Base-by-base conservation (phyloP, 2,329 filamentous ascomycete species). In the Colletotrichum sp. region DNA sequence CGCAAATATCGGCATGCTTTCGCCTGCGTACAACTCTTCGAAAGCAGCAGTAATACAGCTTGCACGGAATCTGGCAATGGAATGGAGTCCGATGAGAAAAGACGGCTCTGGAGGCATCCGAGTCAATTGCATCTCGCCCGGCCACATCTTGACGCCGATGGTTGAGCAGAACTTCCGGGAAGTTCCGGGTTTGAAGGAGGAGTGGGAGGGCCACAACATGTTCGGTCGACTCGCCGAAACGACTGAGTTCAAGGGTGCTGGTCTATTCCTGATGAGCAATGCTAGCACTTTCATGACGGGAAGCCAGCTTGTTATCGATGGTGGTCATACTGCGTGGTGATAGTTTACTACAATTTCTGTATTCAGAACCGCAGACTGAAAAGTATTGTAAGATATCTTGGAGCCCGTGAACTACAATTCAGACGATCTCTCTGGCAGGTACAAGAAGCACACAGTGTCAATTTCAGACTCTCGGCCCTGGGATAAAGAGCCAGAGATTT, bases 121-220 rank as follows among this genome's bases (percentile, higher is more conserved):
- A 0, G 91, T 94, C 71, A 94, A 80, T 61, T 80, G 78, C 43
- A 78, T 80, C 38, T 80, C 78, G 12, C 79, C 79, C 6, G 77
- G 78, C 2, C 79, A 78, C 63, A 78, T 94, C 75, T 85, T 92
- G 8, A 94, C 92, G 3, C 90, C 92, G 2, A 96, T 96, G 94
- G 93, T 95, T 0, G 89, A 92, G 80, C 89, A 91, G 79, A 88
- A 95, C 63, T 94, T 96, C 79, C 87, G 92, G 77, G 89, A 94
- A 78, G 93, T 91, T 24, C 94, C 94, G 0, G 92, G 93, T 43
- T 84, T 88, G 48, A 83, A 82, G 70, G 82, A 85, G 67, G 89
- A 91, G 71, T 96, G 94, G 94, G 90, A 93, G 69, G 90, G 87
- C 72, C 92, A 94, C 84, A 95, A 95, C 81, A 95, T 95, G 93